These are phyloP conservation scores for Ganoderma lingzhi DNA, from an alignment of 1,284 basidiomycete genomes.

Conservation along the genomic window DNA sequence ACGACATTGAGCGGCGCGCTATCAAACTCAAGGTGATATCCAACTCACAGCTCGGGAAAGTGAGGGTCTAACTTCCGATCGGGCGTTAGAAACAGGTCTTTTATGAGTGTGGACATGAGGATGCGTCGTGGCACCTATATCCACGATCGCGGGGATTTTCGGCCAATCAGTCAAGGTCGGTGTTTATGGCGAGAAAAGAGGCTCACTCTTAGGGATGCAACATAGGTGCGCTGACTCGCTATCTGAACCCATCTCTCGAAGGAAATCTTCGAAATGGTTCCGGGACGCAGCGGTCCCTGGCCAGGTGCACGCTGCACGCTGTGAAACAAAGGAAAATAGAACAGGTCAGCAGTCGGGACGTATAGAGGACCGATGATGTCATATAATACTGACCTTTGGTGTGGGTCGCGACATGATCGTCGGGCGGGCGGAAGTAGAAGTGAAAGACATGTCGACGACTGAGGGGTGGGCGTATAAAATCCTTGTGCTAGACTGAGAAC, in stretches of 20 bases:
- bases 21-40: slow-evolving; percentile 9
- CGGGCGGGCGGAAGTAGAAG: slow-evolving; percentile 23
- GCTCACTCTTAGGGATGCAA: slow-evolving; percentile 28
- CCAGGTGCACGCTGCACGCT: slow-evolving; percentile 34
- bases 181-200: background rate
- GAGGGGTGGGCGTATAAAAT: slow-evolving; percentile 11
- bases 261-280: slow-evolving; percentile 40
- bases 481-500: slow-evolving; percentile 11
- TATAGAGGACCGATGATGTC: slow-evolving; percentile 18
- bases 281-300: slow-evolving; percentile 26
- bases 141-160: slow-evolving; percentile 20
- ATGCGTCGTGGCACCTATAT: slow-evolving; percentile 36
- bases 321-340: background rate
- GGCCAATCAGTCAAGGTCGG: background rate
- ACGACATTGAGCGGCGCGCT: background rate
- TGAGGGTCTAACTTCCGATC: slow-evolving; percentile 24
- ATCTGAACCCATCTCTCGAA: slow-evolving; percentile 38
- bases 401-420: slow-evolving; percentile 24
- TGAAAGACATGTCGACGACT: slow-evolving; percentile 24
- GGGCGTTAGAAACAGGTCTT: slow-evolving; percentile 18
- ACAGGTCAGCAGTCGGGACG: slow-evolving; percentile 5
- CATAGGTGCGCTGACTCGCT: slow-evolving; percentile 32
- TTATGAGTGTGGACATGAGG: slow-evolving; percentile 24
- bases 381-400: slow-evolving; percentile 29
- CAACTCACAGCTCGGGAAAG: slow-evolving; percentile 25